phyloP scores from a whole-genome alignment of 306 rosid species.

The Gleditsia sinensis region DNA sequence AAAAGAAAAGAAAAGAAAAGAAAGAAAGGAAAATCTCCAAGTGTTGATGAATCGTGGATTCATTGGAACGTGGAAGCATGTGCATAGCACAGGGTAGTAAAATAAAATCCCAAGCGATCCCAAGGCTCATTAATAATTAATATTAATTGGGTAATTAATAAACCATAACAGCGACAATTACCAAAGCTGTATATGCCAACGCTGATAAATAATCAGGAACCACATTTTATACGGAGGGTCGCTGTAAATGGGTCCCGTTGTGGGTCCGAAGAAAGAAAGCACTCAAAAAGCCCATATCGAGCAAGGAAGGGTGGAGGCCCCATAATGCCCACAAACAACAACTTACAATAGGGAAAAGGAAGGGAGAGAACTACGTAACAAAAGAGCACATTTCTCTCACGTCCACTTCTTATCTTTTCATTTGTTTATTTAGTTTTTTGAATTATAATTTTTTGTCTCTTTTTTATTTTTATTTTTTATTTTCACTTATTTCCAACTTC shows the following conservation, averaged over 20 bases:
- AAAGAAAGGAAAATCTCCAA: slow-evolving; percentile 32
- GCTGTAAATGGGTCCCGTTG: slow-evolving; percentile 43
- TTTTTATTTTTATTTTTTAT: neutral
- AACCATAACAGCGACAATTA: neutral
- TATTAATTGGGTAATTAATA: neutral
- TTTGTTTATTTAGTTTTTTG: neutral
- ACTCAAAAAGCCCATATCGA: slow-evolving; percentile 61
- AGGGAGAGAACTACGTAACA: slow-evolving; percentile 44
- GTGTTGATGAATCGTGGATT: slow-evolving; percentile 26
- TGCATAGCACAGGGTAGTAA: slow-evolving; percentile 45
- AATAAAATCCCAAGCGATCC: slow-evolving; percentile 38
- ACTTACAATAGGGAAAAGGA: slow-evolving; percentile 47
- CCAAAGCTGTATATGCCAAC: neutral
- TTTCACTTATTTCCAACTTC: slow-evolving; percentile 50
- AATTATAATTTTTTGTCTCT: slow-evolving; percentile 19
- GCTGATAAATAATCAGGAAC: slow-evolving; percentile 30
- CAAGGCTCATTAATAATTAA: slow-evolving; percentile 19
- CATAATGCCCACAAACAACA: slow-evolving; percentile 64
- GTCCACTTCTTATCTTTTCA: slow-evolving; percentile 59
- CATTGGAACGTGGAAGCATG: slow-evolving; percentile 66
- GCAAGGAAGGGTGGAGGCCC: slow-evolving; percentile 62
- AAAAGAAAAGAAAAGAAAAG: slow-evolving; percentile 7
- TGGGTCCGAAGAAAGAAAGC: slow-evolving; percentile 59
- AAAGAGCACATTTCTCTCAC: slow-evolving; percentile 51
- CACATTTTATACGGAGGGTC: slow-evolving; percentile 11